Percentiles rank a stretch among this genome's conserved stretches.
Evolutionary conservation across 768 basidiomycete species (phyloP).

Genomic region (Harrya chromipes): DNA sequence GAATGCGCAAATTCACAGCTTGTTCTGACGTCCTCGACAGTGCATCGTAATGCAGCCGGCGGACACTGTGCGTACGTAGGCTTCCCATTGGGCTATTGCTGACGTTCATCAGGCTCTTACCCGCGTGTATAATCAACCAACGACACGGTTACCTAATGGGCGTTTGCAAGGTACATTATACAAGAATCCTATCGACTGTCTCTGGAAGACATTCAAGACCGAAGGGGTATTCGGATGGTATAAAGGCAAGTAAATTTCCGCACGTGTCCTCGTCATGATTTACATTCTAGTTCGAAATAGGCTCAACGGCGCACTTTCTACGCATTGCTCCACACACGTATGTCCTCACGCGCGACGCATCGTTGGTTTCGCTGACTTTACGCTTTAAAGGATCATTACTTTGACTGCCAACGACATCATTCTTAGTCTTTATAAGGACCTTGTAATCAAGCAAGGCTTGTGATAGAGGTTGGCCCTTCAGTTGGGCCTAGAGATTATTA

Average conservation of each 20-base stretch:
- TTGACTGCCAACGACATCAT: slow-evolving; percentile 86
- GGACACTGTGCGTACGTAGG: slow-evolving; percentile 61
- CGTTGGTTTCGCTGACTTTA: slow-evolving; percentile 1
- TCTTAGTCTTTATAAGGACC: slow-evolving; percentile 59
- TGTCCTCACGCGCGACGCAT: slow-evolving; percentile 24
- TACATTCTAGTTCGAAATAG: slow-evolving; percentile 34
- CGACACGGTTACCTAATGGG: slow-evolving; percentile 65
- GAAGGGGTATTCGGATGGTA: slow-evolving; percentile 96
- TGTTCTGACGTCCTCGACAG: slow-evolving; percentile 35
- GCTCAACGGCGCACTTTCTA: slow-evolving; percentile 91
- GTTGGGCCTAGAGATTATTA: not conserved
- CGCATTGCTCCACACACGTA: slow-evolving; percentile 92
- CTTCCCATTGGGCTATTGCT: not conserved
- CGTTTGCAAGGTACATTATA: slow-evolving; percentile 74
- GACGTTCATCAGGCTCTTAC: slow-evolving; percentile 64
- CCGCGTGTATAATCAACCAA: slow-evolving; percentile 95
- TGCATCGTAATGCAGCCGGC: slow-evolving; percentile 94
- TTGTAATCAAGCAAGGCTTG: slow-evolving; percentile 8
- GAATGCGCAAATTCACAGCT: not conserved
- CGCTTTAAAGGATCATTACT: slow-evolving; percentile 68
- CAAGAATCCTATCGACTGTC: slow-evolving; percentile 90
- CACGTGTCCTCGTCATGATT: not conserved
- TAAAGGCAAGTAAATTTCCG: slow-evolving; percentile 56
- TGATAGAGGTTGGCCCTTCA: slow-evolving; percentile 6
- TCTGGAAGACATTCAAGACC: slow-evolving; percentile 91